Base-by-base conservation (phyloP, 306 rosid species). In the Prunus davidiana region DNA sequence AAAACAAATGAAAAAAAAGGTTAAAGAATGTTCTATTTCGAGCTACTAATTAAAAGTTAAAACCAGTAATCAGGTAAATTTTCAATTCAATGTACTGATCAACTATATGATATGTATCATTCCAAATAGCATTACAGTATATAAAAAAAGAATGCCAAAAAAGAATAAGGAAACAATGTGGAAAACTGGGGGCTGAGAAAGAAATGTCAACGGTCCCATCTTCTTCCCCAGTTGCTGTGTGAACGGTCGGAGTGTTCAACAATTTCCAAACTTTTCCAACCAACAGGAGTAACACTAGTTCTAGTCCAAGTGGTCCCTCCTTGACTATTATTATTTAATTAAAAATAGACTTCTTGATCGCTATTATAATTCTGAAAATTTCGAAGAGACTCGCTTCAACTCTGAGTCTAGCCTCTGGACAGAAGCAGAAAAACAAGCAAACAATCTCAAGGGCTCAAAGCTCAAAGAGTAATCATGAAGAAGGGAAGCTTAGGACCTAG, bases 401-500 rank as follows among this genome's bases (percentile, higher is more conserved):
- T 43, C 34, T 5, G 56, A 28, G 25, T 28, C 54, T 12, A 13
- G 9, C 7, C 43, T 38, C 9, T 19, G 51, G 34, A 28, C 52
- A 34, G 38, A 5, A 58, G 56, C 67, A 56, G 47, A 18, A 28
- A 18, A 71, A 57, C 64, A 19, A 51, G 45, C n/a, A 72, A 57
- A 72, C 75, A 15, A 27, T 8, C 64, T 20, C 34, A 64, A 73
- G 12, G 11, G 12, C 51, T 13, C 30, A 51, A 72, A 27, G 49
- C 69, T 52, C 38, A 41, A 49, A n/a, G 32, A 73, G 72, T 68
- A 83, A 90, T 68, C 85, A 90, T 95, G 97, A 92, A 84, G 43
- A 95, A 68, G 77, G 99, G 97, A 79, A 72, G 56, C 67, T 82
- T 92, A 73, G 85, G 82, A 6, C 84, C 72, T 19, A 82, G 68